Base-by-base conservation (phyloP, 1,284 basidiomycete genomes). In the Ceratobasidium sp. region DNA sequence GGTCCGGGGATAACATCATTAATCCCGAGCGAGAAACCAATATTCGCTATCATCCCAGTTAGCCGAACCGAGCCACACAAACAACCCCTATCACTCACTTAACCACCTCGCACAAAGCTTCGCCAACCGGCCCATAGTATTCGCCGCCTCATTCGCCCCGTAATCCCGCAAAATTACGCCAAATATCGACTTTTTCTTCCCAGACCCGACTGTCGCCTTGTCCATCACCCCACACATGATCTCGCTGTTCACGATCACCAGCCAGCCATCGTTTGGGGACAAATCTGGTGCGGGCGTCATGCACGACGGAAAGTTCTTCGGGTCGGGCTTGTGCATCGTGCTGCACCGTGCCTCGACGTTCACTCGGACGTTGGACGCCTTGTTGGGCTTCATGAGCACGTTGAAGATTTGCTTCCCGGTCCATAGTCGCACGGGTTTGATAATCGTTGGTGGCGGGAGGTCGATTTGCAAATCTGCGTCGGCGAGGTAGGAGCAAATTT, bases 161-260 rank as follows among this genome's bases (percentile, higher is more conserved):
- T 97, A 99, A 81, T 99, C 97, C 74, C 97, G 87, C 82, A 98
- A 87, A 77, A 99, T 98, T 63, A 98, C 94, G 75, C 96, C 96
- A 78, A 99, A 99, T 44, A 99, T 94, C 1, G 95, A 98, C 80
- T 98, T 98, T 85, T 99, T 99, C 86, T 99, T 99, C 71, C 97
- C 97, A 78, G 95, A 94, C 73, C 97, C 97, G 5, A 99, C 93
- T 0, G 95, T 98, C 23, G 94, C 94, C 83, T 99, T 99, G 84
- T 99, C 97, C 87, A 99, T 97, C 9, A 96, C 93, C 62, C 97
- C 97, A 78, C 96, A 98, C 94, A 99, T 98, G 78, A 99, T 95
- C 81, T 99, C 96, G 79, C 93, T 96, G 81, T 99, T 99, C 75
- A 96, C 89, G 71, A 99, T 91, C 73, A 99, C 97, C 38, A 99